A percentile compares a stretch with the other conserved stretches of the same genome.
Evolutionary conservation across 176 grass and related monocot species (phyloP).

Genomic region (Ensete ventricosum): DNA sequence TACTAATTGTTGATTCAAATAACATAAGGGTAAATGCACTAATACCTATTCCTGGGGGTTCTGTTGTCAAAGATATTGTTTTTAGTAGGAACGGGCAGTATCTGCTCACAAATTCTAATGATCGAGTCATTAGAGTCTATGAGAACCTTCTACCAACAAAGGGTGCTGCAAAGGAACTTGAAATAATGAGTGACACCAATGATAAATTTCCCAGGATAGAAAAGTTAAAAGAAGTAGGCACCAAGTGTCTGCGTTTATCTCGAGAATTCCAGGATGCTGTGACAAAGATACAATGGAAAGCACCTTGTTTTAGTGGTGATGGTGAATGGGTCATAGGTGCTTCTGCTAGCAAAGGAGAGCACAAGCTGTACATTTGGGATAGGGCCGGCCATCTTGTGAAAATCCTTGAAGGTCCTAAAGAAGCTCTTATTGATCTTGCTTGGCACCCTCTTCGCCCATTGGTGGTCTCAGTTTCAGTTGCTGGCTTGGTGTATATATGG

Average conservation of each 20-base stretch:
- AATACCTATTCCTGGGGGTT: conserved; percentile 59
- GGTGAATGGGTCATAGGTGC: conserved; percentile 95
- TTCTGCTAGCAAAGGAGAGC: conserved; percentile 96
- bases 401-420: conserved; percentile 96
- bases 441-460: conserved; percentile 89
- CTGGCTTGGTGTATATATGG: conserved; percentile 16
- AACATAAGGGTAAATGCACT: conserved; percentile 60
- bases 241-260: conserved; percentile 54
- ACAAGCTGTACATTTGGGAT: conserved; percentile 87
- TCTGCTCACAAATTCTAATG: conserved; percentile 91
- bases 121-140: conserved; percentile 89
- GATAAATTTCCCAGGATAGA: conserved; percentile 34
- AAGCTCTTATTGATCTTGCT: conserved; percentile 46
- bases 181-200: conserved; percentile 33
- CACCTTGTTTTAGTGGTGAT: conserved; percentile 95
- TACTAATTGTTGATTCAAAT: conserved; percentile 77
- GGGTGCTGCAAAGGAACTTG: conserved; percentile 59
- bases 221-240: conserved; percentile 65
- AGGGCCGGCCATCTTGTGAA: conserved; percentile 79
- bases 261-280: conserved; percentile 85
- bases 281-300: conserved; percentile 95
- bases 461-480: conserved; percentile 29
- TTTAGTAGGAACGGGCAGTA: conserved; percentile 84
- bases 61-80: conserved; percentile 91
- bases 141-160: conserved; percentile 57